Conservation (phyloP, 352 stramenopile genomes). For the Plasmopara viticola region DNA sequence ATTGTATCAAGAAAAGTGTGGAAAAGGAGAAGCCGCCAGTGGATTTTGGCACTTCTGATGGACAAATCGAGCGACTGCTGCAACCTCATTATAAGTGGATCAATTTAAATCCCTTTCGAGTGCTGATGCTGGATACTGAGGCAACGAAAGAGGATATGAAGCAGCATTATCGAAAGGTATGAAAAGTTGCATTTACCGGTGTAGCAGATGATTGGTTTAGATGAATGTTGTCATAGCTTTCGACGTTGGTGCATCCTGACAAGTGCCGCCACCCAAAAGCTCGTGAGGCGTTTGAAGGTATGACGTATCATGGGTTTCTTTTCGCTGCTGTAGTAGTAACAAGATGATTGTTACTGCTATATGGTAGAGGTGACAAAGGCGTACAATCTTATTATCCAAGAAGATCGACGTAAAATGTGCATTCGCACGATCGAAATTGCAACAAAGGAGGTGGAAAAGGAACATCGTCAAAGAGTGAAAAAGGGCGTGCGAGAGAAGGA, state of each 20-base stretch:
- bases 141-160: slow-evolving; percentile 87
- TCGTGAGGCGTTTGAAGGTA: slow-evolving; percentile 85
- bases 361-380: slow-evolving; percentile 77
- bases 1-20: slow-evolving; percentile 67
- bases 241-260: slow-evolving; percentile 84
- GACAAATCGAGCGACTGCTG: slow-evolving; percentile 54
- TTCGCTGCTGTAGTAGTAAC: not conserved
- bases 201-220: not conserved
- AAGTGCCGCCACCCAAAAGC: slow-evolving; percentile 67
- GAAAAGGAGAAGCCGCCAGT: slow-evolving; percentile 48
- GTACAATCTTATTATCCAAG: slow-evolving; percentile 78
- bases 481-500: slow-evolving; percentile 75
- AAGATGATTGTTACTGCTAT: slow-evolving; percentile 4
- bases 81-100: slow-evolving; percentile 81
- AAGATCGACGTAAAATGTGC: slow-evolving; percentile 77
- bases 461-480: slow-evolving; percentile 66
- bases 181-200: not conserved
- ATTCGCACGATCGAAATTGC: slow-evolving; percentile 77
- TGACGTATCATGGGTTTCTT: not conserved
- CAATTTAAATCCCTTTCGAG: slow-evolving; percentile 85
- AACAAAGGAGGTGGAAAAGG: slow-evolving; percentile 59
- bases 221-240: slow-evolving; percentile 40
- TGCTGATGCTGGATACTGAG: slow-evolving; percentile 84
- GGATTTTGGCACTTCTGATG: slow-evolving; percentile 66
- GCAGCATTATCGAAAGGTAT: slow-evolving; percentile 85